phyloP scores from a whole-genome alignment of 495 filamentous ascomycete genomes.

The Xanthoparmelia taractica region DNA sequence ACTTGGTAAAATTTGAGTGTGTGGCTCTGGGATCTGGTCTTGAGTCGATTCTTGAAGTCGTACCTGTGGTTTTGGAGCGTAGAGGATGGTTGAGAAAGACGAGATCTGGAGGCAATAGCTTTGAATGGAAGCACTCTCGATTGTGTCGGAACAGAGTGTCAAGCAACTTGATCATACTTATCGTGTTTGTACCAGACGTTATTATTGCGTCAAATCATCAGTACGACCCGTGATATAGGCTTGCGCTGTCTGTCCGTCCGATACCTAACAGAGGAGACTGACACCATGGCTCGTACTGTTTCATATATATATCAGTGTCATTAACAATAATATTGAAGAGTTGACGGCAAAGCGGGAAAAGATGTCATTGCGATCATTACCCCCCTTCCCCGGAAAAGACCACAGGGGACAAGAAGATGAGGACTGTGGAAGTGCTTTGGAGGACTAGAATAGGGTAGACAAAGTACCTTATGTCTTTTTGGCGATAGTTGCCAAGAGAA shows the following conservation, averaged over 20 bases:
- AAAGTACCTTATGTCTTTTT: too few relatives aligned
- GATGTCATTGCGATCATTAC: too few relatives aligned
- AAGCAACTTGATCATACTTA: not conserved
- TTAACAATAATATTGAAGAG: too few relatives aligned
- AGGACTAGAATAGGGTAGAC: too few relatives aligned
- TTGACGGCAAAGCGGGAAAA: too few relatives aligned
- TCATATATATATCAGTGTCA: not conserved
- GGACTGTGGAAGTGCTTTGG: too few relatives aligned
- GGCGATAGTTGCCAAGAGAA: too few relatives aligned
- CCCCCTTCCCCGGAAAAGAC: too few relatives aligned
- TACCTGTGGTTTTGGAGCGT: not conserved
- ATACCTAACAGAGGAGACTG: not conserved
- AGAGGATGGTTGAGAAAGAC: not conserved
- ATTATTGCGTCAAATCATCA: not conserved
- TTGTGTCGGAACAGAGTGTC: not conserved
- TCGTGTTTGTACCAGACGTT: not conserved
- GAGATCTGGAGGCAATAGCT: not conserved
- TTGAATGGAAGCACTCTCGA: not conserved
- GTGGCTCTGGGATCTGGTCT: not conserved
- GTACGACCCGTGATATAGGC: not conserved
- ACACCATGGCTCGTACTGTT: not conserved
- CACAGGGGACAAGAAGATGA: too few relatives aligned
- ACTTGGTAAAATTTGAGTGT: not conserved
- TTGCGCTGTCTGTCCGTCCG: not conserved
- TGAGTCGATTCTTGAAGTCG: not conserved